phyloP scores from a whole-genome alignment of 73 alveolate genomes.

The Paramecium sonneborni region DNA sequence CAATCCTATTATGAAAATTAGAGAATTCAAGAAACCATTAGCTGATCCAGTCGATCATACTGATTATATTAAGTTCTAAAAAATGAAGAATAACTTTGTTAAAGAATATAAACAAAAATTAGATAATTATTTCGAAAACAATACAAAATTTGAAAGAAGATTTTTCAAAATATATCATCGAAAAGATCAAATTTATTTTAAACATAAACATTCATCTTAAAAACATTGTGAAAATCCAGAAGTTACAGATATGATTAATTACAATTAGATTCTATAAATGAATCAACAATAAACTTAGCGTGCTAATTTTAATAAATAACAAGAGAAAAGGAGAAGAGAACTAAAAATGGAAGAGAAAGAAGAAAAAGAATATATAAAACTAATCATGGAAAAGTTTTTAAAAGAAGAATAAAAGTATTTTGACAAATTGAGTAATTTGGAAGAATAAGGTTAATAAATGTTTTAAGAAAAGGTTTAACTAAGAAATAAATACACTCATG shows the following conservation, averaged over 20 bases:
- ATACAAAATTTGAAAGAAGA: neutral
- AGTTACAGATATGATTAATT: neutral
- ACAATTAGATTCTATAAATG: neutral
- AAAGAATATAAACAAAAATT: neutral
- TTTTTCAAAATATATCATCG: neutral
- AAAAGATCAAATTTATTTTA: neutral
- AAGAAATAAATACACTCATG: slow-evolving; percentile 5
- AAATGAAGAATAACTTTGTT: neutral
- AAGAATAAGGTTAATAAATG: neutral
- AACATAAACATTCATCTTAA: neutral
- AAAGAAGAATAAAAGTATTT: neutral
- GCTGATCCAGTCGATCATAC: neutral
- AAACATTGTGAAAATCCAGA: neutral
- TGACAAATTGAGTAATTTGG: neutral
- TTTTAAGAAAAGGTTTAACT: neutral
- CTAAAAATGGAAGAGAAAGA: neutral
- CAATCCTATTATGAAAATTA: neutral
- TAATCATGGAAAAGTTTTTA: neutral
- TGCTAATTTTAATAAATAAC: neutral
- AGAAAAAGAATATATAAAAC: neutral
- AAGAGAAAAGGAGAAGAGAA: slow-evolving; percentile 1
- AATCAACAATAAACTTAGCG: neutral
- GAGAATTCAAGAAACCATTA: neutral
- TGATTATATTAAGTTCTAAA: neutral
- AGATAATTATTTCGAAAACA: neutral